These are phyloP conservation scores for Suhomyces wounanorum DNA, from an alignment of 1,139 yeast genomes.

Conservation along the genomic window DNA sequence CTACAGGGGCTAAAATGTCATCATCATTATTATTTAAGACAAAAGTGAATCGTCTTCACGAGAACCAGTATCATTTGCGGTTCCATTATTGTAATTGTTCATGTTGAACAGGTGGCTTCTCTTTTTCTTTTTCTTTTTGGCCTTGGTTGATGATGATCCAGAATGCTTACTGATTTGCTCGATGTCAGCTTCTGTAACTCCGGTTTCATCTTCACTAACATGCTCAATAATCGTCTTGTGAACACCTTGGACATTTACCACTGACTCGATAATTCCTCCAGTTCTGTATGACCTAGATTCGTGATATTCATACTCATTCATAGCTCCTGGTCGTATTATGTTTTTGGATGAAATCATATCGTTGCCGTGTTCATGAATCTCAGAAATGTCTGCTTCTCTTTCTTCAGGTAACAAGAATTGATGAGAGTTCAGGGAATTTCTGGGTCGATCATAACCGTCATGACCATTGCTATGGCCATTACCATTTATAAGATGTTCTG, in stretches of 20 bases:
- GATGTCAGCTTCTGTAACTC: constrained; percentile 6
- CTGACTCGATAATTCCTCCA: constrained; percentile 80
- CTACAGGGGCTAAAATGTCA: background rate
- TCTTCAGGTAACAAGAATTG: constrained; percentile 27
- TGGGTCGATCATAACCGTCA: background rate
- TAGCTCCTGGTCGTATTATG: constrained; percentile 2
- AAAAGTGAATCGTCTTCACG: constrained; percentile 8
- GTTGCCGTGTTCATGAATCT: constrained; percentile 14
- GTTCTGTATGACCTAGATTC: constrained; percentile 49
- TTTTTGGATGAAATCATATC: background rate
- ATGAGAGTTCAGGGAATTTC: constrained; percentile 3
- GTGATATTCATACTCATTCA: constrained; percentile 24
- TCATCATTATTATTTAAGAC: constrained; percentile 4
- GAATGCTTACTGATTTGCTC: constrained; percentile 7
- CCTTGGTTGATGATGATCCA: constrained; percentile 1
- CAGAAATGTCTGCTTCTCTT: constrained; percentile 35
- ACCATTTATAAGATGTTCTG: constrained; percentile 6
- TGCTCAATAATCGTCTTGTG: constrained; percentile 83
- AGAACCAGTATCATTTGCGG: constrained; percentile 3
- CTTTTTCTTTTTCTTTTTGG: constrained; percentile 13
- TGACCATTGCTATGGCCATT: background rate
- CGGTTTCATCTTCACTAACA: constrained; percentile 41
- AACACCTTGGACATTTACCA: constrained; percentile 83
- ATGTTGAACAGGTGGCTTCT: constrained; percentile 19
- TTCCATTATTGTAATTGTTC: constrained; percentile 11